A percentile compares a stretch with the other conserved stretches of the same genome.
These are phyloP conservation scores for Phytopythium kandeliae DNA, from an alignment of 352 stramenopile species.

Conservation along the genomic window DNA sequence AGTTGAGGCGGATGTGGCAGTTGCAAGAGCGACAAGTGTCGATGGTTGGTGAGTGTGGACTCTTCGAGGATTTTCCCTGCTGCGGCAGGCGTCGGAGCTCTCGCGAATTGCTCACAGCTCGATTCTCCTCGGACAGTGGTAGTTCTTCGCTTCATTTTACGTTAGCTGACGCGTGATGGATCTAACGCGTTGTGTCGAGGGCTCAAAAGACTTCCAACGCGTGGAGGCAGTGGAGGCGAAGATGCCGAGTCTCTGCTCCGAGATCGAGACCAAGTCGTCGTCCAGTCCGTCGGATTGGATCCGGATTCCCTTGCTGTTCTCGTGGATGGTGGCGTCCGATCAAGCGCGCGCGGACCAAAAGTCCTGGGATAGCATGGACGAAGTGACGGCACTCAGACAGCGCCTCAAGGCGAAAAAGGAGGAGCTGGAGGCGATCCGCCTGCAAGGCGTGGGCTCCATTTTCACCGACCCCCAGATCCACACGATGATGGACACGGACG, in stretches of 20 bases:
- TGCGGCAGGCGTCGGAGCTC: no score
- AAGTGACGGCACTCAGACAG: neutral
- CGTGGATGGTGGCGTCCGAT: neutral
- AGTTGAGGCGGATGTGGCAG: no score
- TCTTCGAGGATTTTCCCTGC: no score
- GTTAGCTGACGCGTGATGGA: neutral
- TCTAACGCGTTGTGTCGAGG: neutral
- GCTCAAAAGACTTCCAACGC: neutral
- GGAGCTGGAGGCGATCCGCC: constrained; percentile 9
- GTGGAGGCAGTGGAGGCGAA: neutral
- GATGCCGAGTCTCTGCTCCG: neutral
- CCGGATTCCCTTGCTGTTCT: neutral
- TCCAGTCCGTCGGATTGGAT: neutral
- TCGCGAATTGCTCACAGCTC: no score
- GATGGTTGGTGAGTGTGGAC: no score
- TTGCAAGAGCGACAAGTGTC: no score
- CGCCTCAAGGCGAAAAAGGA: constrained; percentile 7
- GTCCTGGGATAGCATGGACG: constrained; percentile 3
- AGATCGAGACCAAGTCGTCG: neutral
- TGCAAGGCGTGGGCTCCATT: constrained; percentile 32
- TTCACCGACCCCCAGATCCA: constrained; percentile 49
- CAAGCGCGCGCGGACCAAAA: neutral
- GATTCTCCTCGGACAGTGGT: no score
- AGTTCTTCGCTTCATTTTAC: neutral
- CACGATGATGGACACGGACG: neutral